Base-by-base conservation (phyloP, 257 asterid genomes). In the Hygrophila difformis region DNA sequence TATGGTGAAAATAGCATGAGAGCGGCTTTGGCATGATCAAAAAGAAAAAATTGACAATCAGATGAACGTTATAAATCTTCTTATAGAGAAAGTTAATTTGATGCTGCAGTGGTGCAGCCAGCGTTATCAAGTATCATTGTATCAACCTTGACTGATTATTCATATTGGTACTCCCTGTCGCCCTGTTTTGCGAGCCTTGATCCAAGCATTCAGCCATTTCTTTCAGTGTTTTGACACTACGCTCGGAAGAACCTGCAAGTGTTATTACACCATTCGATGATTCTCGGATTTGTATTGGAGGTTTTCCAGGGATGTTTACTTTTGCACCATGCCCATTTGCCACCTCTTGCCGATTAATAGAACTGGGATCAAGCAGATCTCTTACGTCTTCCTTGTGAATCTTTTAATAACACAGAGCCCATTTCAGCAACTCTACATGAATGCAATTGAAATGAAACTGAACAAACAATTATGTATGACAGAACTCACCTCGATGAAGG, bases 161-260 rank as follows among this genome's bases (percentile, higher is more conserved):
- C 99, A 91, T 91, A 67, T 91, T 91, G 49, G 99, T 91, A 59
- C 99, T 91, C 60, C 99, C 99, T 2, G 99, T 91, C 22, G 99
- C 97, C 72, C 99, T 71, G 74, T 73, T 65, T 28, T 83, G 57
- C 8, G 99, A 91, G 62, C 99, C 99, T 71, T 81, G 89, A 71
- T 91, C 99, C 51, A 91, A 67, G 70, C 97, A 91, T 49, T 83
- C 84, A 6, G 91, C 79, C 99, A 91, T 91, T 77, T 91, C 99
- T 74, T 83, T 75, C 20, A 91, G 82, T 37, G 95, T 68, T 42
- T 65, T 83, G 39, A 91, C 87, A 45, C 93, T 72, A 53, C 79
- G 58, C 65, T 91, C 99, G 3, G 95, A 78, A 62, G 99, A 75
- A 44, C 99, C 99, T n/a, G 99, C 95, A 45, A 91, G 78, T 17